These are phyloP conservation scores for Fragaria nilgerrensis DNA, from an alignment of 306 rosid species.

Conservation along the genomic window DNA sequence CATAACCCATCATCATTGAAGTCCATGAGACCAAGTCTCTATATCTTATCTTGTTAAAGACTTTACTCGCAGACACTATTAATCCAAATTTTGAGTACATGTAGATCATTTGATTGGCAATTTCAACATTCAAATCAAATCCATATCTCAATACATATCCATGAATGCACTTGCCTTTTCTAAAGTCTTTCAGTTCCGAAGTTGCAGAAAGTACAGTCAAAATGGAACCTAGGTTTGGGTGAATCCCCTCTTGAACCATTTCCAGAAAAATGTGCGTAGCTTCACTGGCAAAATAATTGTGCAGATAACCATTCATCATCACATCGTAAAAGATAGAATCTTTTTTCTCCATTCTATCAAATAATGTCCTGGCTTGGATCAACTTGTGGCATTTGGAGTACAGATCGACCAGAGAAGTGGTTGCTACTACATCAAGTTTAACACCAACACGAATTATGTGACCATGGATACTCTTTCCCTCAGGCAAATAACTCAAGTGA, in stretches of 20 bases:
- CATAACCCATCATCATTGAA: conserved; percentile 46
- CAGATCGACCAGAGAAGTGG: conserved; percentile 44
- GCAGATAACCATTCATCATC: conserved; percentile 47
- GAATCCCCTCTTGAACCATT: conserved; percentile 28
- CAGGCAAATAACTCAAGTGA: conserved; percentile 29
- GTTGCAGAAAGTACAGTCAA: conserved; percentile 46
- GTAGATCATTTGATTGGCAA: conserved; percentile 42
- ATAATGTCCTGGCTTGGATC: conserved; percentile 41
- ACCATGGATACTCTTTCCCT: conserved; percentile 54
- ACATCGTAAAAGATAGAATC: conserved; percentile 41
- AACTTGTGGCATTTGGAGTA: conserved; percentile 40
- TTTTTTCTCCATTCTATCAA: conserved; percentile 34
- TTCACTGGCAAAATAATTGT: conserved; percentile 27
- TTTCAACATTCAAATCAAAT: conserved; percentile 27
- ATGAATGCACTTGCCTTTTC: conserved; percentile 38
- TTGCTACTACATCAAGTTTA: conserved; percentile 40
- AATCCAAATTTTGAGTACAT: conserved; percentile 38
- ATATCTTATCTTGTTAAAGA: conserved; percentile 29
- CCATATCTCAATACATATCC: conserved; percentile 34
- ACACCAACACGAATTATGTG: conserved; percentile 30
- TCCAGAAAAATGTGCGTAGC: conserved; percentile 26
- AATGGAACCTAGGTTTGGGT: conserved; percentile 38
- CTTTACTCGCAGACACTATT: conserved; percentile 28
- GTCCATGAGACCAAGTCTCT: conserved; percentile 57
- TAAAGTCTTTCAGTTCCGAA: conserved; percentile 33